Base-by-base conservation (phyloP, 495 filamentous ascomycete species). In the Sporormia fimetaria region DNA sequence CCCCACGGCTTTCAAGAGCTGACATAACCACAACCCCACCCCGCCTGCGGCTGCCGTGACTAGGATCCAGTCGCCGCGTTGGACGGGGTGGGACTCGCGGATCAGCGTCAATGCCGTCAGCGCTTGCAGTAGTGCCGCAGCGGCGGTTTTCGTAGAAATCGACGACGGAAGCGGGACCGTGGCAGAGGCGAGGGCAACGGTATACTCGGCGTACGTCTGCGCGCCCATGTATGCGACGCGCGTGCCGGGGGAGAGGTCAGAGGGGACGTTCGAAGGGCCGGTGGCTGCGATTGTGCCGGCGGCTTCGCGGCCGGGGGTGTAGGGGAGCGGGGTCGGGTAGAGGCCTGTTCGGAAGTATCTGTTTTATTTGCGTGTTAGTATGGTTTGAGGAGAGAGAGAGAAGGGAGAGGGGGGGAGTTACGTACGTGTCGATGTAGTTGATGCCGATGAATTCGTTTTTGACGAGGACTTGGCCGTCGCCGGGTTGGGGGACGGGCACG, bases 21-120 rank as follows among this genome's bases (percentile, higher is more conserved):
- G 86, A 17, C 73, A 78, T 39, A 95, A 66, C 62, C 80, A 74
- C 28, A 78, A 66, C 0, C 88, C 90, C 0, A 86, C 82, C 3
- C 90, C 90, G 28, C 90, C 90, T 6, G 87, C 87, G 0, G 90
- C 90, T 0, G 90, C 88, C 49, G 93, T 85, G 22, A 96, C 72
- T 1, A 98, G 73, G 6, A 90, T 71, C 77, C 79, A 92, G 42
- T 93, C 84, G 0, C 79, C 83, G 57, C 67, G 71, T 52, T 82
- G 64, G 20, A 94, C 81, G 0, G 64, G 56, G 44, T 87, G 73
- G 9, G 80, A 72, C 59, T 94, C 90, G 52, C 81, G 77, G 8
- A 81, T 75, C 26, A 95, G 64, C 0, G 86, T 78, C 20, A 94
- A 63, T 1, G 90, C 88, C 0, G 90, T 96, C 34, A 98, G 58